Percentiles rank a stretch among this genome's conserved stretches.
Conservation (phyloP, 192 early-diverging fungal genomes). For the Chytriomyces sp. region DNA sequence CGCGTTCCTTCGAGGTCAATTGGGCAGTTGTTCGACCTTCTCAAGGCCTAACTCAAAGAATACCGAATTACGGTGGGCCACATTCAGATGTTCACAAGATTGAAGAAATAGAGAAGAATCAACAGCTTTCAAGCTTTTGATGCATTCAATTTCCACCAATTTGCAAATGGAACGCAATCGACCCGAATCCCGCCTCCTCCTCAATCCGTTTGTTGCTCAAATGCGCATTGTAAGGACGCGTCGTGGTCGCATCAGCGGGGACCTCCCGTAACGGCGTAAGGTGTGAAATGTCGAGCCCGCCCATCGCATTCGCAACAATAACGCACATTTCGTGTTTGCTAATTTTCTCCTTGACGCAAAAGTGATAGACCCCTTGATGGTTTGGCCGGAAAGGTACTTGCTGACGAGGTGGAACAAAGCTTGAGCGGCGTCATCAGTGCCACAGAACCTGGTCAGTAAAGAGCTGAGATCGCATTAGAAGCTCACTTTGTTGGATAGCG, state of each 20-base stretch:
- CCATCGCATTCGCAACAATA: no score
- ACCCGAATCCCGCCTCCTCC: conserved; percentile 55
- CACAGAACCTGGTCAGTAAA: no score
- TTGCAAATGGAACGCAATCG: conserved; percentile 51
- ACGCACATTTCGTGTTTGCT: conserved; percentile 77
- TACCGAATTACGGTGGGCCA: no score
- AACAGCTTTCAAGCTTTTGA: no score
- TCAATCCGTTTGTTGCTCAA: conserved; percentile 63
- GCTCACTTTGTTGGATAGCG: conserved; percentile 91
- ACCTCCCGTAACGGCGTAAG: conserved; percentile 40
- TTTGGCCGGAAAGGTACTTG: not conserved
- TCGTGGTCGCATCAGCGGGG: conserved; percentile 41
- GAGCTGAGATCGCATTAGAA: no score
- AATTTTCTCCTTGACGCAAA: conserved; percentile 57
- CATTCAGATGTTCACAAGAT: no score
- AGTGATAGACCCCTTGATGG: conserved; percentile 65
- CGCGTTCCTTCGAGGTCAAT: no score
- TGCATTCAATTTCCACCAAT: no score
- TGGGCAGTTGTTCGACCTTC: no score
- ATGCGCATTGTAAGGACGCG: conserved; percentile 64
- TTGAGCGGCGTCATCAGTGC: conserved; percentile 11
- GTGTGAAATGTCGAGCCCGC: conserved; percentile 53
- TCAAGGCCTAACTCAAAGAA: no score
- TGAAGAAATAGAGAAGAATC: no score
- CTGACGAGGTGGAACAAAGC: not conserved